These are phyloP conservation scores for Trichopus zeylanicus DNA, from an alignment of 116 monocot species.

Conservation along the genomic window DNA sequence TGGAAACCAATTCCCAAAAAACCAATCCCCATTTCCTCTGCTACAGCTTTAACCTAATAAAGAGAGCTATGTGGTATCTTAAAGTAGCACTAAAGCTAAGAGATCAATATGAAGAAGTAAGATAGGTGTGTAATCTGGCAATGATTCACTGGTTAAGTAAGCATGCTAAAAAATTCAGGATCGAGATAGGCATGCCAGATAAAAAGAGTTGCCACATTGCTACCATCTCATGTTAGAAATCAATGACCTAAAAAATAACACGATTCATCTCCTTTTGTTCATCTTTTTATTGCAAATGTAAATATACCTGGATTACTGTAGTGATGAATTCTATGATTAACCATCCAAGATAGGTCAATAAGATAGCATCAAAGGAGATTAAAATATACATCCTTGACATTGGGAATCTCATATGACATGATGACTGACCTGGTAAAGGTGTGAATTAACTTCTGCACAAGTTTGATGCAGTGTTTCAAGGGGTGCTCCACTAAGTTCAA, in stretches of 20 bases:
- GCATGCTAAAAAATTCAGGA: too few relatives aligned
- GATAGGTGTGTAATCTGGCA: too few relatives aligned
- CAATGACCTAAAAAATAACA: too few relatives aligned
- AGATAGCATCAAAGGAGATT: not conserved
- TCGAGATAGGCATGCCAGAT: too few relatives aligned
- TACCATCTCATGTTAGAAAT: too few relatives aligned
- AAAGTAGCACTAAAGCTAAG: not conserved
- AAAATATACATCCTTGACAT: not conserved
- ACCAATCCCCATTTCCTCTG: slow-evolving; percentile 96
- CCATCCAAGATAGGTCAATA: too few relatives aligned
- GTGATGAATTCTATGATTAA: too few relatives aligned
- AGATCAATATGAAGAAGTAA: not conserved
- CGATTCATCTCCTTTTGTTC: too few relatives aligned
- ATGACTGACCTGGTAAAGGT: slow-evolving; percentile 86
- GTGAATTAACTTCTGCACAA: slow-evolving; percentile 99
- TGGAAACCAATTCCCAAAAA: slow-evolving; percentile 97
- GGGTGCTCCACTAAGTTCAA: slow-evolving; percentile 99
- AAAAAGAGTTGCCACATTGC: too few relatives aligned
- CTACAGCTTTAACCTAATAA: slow-evolving; percentile 90
- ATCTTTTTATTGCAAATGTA: too few relatives aligned
- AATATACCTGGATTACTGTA: too few relatives aligned
- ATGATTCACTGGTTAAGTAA: too few relatives aligned
- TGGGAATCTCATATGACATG: not conserved
- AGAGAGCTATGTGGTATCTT: not conserved
- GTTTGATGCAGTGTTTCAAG: slow-evolving; percentile 97